These are phyloP conservation scores for Calocybe cyanea DNA, from an alignment of 768 basidiomycete genomes.

Conservation along the genomic window DNA sequence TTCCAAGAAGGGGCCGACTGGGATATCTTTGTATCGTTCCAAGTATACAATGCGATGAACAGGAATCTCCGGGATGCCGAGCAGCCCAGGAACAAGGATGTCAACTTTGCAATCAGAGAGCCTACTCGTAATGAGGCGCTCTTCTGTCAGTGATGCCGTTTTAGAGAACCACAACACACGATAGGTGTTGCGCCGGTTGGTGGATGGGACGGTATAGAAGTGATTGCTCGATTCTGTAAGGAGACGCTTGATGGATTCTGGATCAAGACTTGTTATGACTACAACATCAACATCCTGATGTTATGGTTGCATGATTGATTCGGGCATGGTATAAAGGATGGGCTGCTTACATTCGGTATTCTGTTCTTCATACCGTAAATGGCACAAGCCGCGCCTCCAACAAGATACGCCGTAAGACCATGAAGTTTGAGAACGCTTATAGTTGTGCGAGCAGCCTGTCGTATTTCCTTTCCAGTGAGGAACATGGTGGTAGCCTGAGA, in stretches of 20 bases:
- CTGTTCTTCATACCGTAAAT: slow-evolving; percentile 32
- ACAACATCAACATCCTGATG: slow-evolving; percentile 45
- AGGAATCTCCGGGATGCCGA: slow-evolving; percentile 34
- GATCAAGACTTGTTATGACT: slow-evolving; percentile 29
- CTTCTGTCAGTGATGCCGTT: slow-evolving; percentile 1
- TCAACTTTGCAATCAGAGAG: slow-evolving; percentile 31
- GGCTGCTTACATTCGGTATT: slow-evolving; percentile 30
- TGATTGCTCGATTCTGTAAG: slow-evolving; percentile 25
- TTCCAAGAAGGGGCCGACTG: slow-evolving; percentile 33
- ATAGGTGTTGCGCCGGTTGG: slow-evolving; percentile 36
- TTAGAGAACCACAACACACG: slow-evolving; percentile 37
- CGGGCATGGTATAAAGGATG: not conserved
- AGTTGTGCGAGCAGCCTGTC: slow-evolving; percentile 22
- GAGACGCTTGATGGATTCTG: slow-evolving; percentile 37
- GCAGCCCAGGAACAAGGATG: slow-evolving; percentile 30
- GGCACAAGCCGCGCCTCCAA: slow-evolving; percentile 37
- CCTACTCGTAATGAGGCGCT: slow-evolving; percentile 6
- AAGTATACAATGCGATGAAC: slow-evolving; percentile 15
- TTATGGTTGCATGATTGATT: slow-evolving; percentile 1
- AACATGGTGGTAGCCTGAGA: too few species aligned
- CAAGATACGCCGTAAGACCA: slow-evolving; percentile 30
- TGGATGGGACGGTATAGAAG: slow-evolving; percentile 36
- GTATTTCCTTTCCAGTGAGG: slow-evolving; percentile 19
- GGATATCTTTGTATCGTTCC: slow-evolving; percentile 24
- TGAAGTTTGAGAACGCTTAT: slow-evolving; percentile 19